phyloP scores from a whole-genome alignment of 768 basidiomycete genomes.

The Harrya chromipes region DNA sequence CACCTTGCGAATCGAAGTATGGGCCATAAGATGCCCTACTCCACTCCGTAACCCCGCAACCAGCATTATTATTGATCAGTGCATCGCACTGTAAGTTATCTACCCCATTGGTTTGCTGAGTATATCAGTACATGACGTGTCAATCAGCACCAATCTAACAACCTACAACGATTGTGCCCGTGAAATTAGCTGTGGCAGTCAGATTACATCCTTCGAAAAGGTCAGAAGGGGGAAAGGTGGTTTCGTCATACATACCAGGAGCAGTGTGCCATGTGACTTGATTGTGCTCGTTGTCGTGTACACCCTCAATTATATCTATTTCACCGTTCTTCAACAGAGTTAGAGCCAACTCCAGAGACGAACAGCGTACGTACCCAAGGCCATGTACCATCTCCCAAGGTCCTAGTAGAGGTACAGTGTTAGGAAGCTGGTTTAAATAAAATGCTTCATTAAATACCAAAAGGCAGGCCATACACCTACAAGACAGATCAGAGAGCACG shows the following conservation, averaged over 20 bases:
- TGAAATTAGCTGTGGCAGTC: constrained; percentile 52
- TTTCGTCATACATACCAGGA: constrained; percentile 41
- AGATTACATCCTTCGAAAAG: constrained; percentile 51
- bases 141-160: background rate
- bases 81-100: constrained; percentile 57
- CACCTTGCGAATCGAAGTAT: constrained; percentile 73
- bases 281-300: constrained; percentile 81
- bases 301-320: constrained; percentile 83
- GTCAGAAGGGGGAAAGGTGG: background rate
- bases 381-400: constrained; percentile 53
- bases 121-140: constrained; percentile 2
- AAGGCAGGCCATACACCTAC: constrained; percentile 82
- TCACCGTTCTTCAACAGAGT: constrained; percentile 56
- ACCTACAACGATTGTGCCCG: constrained; percentile 62
- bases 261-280: constrained; percentile 81
- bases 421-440: background rate
- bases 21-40: constrained; percentile 83
- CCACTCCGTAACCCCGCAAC: constrained; percentile 78
- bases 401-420: constrained; percentile 20
- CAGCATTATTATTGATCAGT: constrained; percentile 53
- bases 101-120: constrained; percentile 45
- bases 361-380: constrained; percentile 47
- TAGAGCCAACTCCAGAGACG: constrained; percentile 1
- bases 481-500: constrained; percentile 2
- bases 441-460: constrained; percentile 44